These are phyloP conservation scores for Oryza coarctata DNA, from an alignment of 176 grass and related monocot species.

Conservation along the genomic window DNA sequence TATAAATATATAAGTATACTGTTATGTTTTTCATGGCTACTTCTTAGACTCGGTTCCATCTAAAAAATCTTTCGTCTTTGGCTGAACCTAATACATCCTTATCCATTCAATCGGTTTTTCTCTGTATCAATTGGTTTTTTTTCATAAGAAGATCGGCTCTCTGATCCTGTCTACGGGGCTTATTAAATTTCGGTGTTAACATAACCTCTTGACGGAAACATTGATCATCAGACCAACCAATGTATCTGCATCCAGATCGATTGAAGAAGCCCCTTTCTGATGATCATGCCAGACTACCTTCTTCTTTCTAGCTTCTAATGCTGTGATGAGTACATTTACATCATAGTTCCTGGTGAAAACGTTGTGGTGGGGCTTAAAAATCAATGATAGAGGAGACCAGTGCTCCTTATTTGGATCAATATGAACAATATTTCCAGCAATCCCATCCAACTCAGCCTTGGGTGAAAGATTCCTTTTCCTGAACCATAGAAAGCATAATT, in stretches of 20 bases:
- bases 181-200: too few species aligned
- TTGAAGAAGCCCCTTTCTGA: constrained; percentile 56
- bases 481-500: constrained; percentile 33
- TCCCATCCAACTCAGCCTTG: constrained; percentile 55
- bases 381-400: constrained; percentile 68
- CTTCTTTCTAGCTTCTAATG: constrained; percentile 68
- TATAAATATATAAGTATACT: too few species aligned
- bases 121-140: too few species aligned
- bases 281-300: constrained; percentile 81
- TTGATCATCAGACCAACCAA: constrained; percentile 85
- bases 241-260: constrained; percentile 50
- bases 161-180: too few species aligned
- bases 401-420: constrained; percentile 54
- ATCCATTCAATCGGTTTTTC: too few species aligned
- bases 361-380: constrained; percentile 88
- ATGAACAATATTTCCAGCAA: constrained; percentile 61
- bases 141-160: too few species aligned
- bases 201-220: constrained; percentile 47
- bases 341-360: constrained; percentile 83
- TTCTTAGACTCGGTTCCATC: too few species aligned
- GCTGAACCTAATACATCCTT: too few species aligned
- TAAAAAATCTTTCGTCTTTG: too few species aligned
- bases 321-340: constrained; percentile 81
- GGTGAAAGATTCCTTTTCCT: constrained; percentile 78
- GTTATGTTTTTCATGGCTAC: too few species aligned